These are phyloP conservation scores for Trichoderma koningii DNA, from an alignment of 2,329 filamentous ascomycete genomes.

Conservation along the genomic window DNA sequence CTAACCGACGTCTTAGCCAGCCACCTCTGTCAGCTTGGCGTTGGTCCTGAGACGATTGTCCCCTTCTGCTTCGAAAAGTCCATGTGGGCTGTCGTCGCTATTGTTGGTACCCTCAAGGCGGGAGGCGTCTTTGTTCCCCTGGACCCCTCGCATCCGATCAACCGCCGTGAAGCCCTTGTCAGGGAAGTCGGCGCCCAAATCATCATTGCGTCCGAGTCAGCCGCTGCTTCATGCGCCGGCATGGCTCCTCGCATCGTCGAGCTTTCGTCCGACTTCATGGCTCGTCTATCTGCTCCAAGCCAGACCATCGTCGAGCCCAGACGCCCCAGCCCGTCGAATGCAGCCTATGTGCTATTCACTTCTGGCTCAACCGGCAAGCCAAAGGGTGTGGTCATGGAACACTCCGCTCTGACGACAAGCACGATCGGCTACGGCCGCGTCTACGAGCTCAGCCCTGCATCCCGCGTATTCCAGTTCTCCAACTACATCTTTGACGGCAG, in stretches of 20 bases:
- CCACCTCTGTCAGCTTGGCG: background rate
- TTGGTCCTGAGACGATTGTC: slow-evolving; percentile 32
- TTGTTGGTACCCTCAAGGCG: slow-evolving; percentile 28
- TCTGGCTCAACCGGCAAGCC: slow-evolving; percentile 60
- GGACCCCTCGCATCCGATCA: slow-evolving; percentile 17
- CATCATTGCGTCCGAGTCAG: background rate
- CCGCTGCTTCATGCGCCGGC: background rate
- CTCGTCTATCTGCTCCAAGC: background rate
- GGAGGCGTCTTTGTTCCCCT: slow-evolving; percentile 28
- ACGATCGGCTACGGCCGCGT: background rate
- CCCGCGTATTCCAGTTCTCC: slow-evolving; percentile 1
- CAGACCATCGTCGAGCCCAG: background rate
- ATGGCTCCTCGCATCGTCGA: background rate
- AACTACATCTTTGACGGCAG: background rate
- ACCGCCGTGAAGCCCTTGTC: background rate
- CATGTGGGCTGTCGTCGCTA: slow-evolving; percentile 25
- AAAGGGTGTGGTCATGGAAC: slow-evolving; percentile 54
- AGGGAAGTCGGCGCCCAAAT: background rate
- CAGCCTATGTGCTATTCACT: slow-evolving; percentile 57
- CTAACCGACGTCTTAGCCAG: background rate
- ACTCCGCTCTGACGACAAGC: background rate
- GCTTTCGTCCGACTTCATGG: background rate
- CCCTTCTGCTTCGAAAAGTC: slow-evolving; percentile 30
- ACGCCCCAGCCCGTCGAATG: background rate
- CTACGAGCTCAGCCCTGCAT: background rate